A percentile compares a stretch with the other conserved stretches of the same genome.
These are phyloP conservation scores for Fonsecaea pugnacius DNA, from an alignment of 2,329 filamentous ascomycete species.

Conservation along the genomic window DNA sequence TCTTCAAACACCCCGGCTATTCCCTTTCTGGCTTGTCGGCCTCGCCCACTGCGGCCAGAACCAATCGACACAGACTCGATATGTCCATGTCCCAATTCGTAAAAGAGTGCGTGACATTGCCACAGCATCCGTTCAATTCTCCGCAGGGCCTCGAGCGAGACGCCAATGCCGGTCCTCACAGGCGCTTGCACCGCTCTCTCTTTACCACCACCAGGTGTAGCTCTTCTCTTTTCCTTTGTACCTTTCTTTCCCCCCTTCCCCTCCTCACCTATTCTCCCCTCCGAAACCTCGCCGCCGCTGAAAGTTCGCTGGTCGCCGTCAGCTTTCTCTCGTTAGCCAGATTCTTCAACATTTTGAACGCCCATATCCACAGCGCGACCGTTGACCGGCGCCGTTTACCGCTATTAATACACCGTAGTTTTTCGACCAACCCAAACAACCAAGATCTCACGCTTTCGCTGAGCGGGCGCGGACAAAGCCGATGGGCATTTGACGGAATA, in stretches of 20 bases:
- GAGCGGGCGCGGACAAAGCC: constrained; percentile 6
- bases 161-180: constrained; percentile 28
- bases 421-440: background rate
- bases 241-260: constrained; percentile 1
- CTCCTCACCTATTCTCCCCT: background rate
- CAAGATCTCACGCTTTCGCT: constrained; percentile 8
- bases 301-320: constrained; percentile 33
- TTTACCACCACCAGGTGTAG: constrained; percentile 17
- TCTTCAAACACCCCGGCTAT: constrained; percentile 7
- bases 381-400: constrained; percentile 32
- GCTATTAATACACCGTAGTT: constrained; percentile 30
- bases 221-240: constrained; percentile 20
- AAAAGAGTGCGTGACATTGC: constrained; percentile 29
- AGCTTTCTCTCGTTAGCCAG: constrained; percentile 30
- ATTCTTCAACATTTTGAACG: constrained; percentile 11
- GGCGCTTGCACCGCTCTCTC: constrained; percentile 25
- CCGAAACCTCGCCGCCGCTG: constrained; percentile 28
- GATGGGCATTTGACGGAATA: constrained; percentile 16
- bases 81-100: constrained; percentile 22
- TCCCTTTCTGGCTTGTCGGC: constrained; percentile 10
- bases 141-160: constrained; percentile 19
- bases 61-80: constrained; percentile 25
- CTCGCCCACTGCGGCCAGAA: constrained; percentile 10
- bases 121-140: constrained; percentile 12
- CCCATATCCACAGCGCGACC: constrained; percentile 17